Conservation (phyloP, 2,329 filamentous ascomycete species). For the Calonectria ilicicola region DNA sequence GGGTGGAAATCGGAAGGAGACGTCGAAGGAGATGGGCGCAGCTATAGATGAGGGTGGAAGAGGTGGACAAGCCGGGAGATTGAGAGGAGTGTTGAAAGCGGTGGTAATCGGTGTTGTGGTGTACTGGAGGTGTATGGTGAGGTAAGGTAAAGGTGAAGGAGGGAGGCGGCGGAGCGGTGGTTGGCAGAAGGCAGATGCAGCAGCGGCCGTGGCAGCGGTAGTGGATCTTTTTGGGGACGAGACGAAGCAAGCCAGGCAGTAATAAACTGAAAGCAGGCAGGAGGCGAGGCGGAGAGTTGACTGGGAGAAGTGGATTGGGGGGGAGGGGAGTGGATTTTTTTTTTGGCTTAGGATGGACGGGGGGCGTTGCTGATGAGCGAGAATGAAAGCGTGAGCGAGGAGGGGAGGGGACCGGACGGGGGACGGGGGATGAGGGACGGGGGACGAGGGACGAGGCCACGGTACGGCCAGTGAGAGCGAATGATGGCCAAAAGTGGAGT, state of each 20-base stretch:
- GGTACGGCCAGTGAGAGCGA: conserved; percentile 14
- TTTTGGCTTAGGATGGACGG: conserved; percentile 9
- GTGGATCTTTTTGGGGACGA: conserved; percentile 20
- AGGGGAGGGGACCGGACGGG: neutral
- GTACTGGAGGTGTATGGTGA: conserved; percentile 24
- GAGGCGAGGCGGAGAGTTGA: conserved; percentile 18
- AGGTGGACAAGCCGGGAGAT: conserved; percentile 12
- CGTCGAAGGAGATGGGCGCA: conserved; percentile 16
- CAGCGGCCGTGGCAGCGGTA: conserved; percentile 21
- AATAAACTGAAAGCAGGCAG: conserved; percentile 20
- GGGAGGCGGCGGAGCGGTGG: conserved; percentile 20
- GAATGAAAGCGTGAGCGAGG: neutral
- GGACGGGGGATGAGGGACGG: neutral
- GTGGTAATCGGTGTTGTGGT: conserved; percentile 18
- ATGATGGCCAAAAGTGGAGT: conserved; percentile 11
- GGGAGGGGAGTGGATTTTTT: conserved; percentile 15
- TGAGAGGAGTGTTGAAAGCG: neutral
- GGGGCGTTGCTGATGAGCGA: neutral
- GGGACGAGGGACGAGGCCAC: neutral
- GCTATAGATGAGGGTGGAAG: neutral
- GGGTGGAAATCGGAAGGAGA: conserved; percentile 30
- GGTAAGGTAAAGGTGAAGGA: conserved; percentile 24
- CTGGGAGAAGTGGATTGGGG: conserved; percentile 17
- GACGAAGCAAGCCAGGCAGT: conserved; percentile 21
- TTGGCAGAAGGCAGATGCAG: conserved; percentile 24